A percentile compares a stretch with the other conserved stretches of the same genome.
Conservation (phyloP, 2,329 filamentous ascomycete genomes). For the Ophiostoma montium region DNA sequence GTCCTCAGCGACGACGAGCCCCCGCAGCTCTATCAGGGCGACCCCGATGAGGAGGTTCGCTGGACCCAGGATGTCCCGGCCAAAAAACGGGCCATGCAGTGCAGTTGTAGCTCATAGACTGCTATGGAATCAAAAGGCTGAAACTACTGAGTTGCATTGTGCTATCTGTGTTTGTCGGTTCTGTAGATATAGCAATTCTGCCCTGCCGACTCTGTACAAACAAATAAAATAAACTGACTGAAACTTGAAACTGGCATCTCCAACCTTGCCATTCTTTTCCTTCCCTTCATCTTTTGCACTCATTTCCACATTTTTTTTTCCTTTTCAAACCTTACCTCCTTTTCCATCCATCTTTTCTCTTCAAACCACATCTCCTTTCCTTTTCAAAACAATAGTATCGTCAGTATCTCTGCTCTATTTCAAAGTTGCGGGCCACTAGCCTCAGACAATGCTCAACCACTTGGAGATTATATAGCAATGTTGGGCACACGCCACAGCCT, state of each 20-base stretch:
- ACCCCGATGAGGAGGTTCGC: conserved; percentile 62
- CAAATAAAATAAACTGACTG: not conserved
- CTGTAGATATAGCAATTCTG: not conserved
- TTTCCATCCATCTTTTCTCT: not conserved
- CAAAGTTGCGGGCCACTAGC: not conserved
- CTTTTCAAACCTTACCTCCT: too few relatives aligned
- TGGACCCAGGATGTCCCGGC: conserved; percentile 79
- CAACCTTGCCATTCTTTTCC: not conserved
- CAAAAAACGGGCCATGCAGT: conserved; percentile 70
- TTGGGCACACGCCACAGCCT: not conserved
- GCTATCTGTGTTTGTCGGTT: not conserved
- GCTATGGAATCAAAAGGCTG: not conserved
- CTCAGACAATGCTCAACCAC: not conserved
- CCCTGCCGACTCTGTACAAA: not conserved
- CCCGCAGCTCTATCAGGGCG: conserved; percentile 33
- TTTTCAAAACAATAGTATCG: conserved; percentile 1
- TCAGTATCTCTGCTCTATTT: not conserved
- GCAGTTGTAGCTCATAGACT: conserved; percentile 75
- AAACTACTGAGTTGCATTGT: not conserved
- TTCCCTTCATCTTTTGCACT: not conserved
- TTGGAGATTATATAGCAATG: not conserved
- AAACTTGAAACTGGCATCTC: not conserved
- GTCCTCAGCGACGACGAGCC: conserved; percentile 19
- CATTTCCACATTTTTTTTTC: not conserved
- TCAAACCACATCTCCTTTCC: not conserved